Conservation (phyloP, 176 grass and related monocot genomes). For the Triticum dicoccoides region DNA sequence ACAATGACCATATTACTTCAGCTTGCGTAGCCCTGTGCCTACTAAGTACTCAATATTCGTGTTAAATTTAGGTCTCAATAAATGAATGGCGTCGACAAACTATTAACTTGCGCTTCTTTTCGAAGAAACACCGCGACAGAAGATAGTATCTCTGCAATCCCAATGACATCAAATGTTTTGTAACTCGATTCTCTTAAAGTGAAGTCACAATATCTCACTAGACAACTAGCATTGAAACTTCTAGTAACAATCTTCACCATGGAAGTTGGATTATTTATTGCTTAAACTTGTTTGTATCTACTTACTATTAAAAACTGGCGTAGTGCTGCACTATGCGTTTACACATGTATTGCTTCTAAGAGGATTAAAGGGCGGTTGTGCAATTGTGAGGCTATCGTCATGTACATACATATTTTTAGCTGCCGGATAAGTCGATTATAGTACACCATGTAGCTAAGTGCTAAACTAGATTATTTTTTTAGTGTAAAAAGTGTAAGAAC, state of each 20-base stretch:
- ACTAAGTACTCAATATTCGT: neutral
- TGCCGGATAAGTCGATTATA: neutral
- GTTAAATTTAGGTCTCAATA: slow-evolving; percentile 35
- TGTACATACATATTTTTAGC: neutral
- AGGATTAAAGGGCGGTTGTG: neutral
- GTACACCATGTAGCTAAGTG: neutral
- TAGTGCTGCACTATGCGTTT: neutral
- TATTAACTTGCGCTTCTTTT: slow-evolving; percentile 20
- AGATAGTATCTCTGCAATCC: slow-evolving; percentile 3
- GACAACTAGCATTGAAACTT: neutral
- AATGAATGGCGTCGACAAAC: slow-evolving; percentile 48
- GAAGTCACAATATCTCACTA: neutral
- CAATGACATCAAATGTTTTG: neutral
- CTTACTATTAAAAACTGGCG: neutral
- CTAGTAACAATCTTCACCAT: neutral
- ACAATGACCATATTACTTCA: neutral
- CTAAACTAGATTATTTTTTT: neutral
- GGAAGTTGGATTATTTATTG: neutral
- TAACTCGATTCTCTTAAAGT: neutral
- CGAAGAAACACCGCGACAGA: neutral
- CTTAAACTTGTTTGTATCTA: neutral
- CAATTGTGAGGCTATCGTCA: neutral
- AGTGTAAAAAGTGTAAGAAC: neutral
- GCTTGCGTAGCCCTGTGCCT: neutral
- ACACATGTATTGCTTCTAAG: neutral